phyloP scores from a whole-genome alignment of 768 basidiomycete species.

The Pleurotus platypus region DNA sequence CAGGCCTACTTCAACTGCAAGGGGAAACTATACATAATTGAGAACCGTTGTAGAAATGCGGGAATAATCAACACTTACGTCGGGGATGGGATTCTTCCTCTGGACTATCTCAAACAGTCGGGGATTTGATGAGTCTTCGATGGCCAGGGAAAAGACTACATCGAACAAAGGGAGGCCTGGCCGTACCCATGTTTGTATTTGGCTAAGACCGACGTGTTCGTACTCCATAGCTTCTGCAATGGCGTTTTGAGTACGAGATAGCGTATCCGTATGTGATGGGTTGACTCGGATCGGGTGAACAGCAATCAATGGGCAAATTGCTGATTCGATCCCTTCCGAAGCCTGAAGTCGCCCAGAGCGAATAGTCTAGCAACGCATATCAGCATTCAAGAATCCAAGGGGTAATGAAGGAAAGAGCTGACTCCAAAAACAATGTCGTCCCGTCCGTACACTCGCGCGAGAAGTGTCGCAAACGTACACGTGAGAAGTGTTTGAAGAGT shows the following conservation, averaged over 20 bases:
- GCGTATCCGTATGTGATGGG: slow-evolving; percentile 14
- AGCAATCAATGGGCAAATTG: slow-evolving; percentile 26
- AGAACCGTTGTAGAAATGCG: too few relatives aligned
- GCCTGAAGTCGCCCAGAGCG: slow-evolving; percentile 31
- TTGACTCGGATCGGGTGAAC: slow-evolving; percentile 27
- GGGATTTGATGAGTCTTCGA: slow-evolving; percentile 14
- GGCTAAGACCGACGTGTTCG: slow-evolving; percentile 27
- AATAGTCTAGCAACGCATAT: slow-evolving; percentile 20
- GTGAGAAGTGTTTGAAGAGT: slow-evolving; percentile 30
- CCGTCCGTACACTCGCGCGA: slow-evolving; percentile 22
- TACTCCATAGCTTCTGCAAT: slow-evolving; percentile 26
- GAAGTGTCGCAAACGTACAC: slow-evolving; percentile 22
- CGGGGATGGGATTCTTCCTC: slow-evolving; percentile 27
- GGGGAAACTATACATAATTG: slow-evolving; percentile 19
- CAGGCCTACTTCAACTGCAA: slow-evolving; percentile 27
- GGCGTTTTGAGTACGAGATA: slow-evolving; percentile 20
- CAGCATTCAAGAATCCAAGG: neutral
- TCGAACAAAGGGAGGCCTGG: slow-evolving; percentile 28
- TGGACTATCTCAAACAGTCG: slow-evolving; percentile 23
- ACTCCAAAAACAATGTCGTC: slow-evolving; percentile 30
- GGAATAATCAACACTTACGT: slow-evolving; percentile 19
- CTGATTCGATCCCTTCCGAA: slow-evolving; percentile 23
- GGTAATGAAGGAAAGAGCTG: slow-evolving; percentile 10
- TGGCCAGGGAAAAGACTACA: slow-evolving; percentile 27
- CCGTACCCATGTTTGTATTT: slow-evolving; percentile 29